Conservation (phyloP, 108 stramenopile genomes). For the Fragilaria crotonensis region DNA sequence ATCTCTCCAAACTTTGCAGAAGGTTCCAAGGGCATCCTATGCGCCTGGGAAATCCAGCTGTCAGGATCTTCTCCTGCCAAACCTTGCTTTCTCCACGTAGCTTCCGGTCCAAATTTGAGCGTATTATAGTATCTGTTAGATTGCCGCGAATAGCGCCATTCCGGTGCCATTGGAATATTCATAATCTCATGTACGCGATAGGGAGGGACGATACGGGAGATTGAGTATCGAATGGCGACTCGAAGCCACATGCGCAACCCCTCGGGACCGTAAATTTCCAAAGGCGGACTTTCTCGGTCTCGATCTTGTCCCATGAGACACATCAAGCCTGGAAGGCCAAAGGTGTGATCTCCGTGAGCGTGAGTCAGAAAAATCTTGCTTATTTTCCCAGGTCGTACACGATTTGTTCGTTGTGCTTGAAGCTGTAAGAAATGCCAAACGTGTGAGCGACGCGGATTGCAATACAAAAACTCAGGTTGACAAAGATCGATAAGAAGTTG, state of each 20-base stretch:
- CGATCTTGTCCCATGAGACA: conserved; percentile 91
- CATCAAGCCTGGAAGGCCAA: conserved; percentile 89
- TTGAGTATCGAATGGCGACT: conserved; percentile 80
- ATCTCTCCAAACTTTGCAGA: conserved; percentile 46
- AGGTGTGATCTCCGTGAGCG: conserved; percentile 87
- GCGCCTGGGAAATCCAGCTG: conserved; percentile 68
- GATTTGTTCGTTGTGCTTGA: conserved; percentile 58
- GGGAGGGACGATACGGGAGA: conserved; percentile 71
- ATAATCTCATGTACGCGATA: conserved; percentile 93
- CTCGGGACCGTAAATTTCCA: conserved; percentile 96
- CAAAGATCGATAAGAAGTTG: not conserved
- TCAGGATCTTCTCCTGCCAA: conserved; percentile 53
- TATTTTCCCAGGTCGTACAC: conserved; percentile 69
- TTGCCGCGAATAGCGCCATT: conserved; percentile 53
- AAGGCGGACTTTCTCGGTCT: conserved; percentile 35
- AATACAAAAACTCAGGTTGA: conserved; percentile 6
- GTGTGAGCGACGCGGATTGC: not conserved
- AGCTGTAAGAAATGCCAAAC: too few species aligned
- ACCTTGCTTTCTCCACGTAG: conserved; percentile 41
- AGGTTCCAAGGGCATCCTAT: conserved; percentile 44
- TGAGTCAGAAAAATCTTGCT: conserved; percentile 92
- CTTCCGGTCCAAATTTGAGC: conserved; percentile 8
- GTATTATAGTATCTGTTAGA: conserved; percentile 41
- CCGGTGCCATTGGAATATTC: conserved; percentile 88
- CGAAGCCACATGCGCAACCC: conserved; percentile 82